These are phyloP conservation scores for Podila clonocystis DNA, from an alignment of 192 early-diverging fungal genomes.

Conservation along the genomic window DNA sequence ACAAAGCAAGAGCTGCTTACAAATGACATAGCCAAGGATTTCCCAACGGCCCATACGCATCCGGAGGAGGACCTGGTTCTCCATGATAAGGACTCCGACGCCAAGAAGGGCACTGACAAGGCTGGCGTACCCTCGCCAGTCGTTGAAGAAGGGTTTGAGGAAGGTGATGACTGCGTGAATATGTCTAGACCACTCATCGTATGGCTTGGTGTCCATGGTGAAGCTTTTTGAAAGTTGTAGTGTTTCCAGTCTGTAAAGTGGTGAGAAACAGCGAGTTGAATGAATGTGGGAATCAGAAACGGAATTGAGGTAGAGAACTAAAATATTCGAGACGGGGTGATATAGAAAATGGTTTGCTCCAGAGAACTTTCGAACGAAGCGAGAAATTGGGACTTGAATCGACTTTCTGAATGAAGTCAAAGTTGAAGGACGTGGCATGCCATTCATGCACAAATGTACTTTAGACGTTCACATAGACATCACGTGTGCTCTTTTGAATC, in stretches of 20 bases:
- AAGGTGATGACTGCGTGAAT: slow-evolving; percentile 47
- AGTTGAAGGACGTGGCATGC: too few species aligned
- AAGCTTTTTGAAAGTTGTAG: too few species aligned
- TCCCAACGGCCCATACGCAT: slow-evolving; percentile 52
- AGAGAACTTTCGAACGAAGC: too few species aligned
- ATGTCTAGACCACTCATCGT: slow-evolving; percentile 44
- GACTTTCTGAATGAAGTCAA: too few species aligned
- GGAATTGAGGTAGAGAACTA: too few species aligned
- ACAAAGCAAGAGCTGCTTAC: slow-evolving; percentile 3
- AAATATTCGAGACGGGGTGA: too few species aligned
- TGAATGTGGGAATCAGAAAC: not conserved
- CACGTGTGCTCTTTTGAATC: too few species aligned
- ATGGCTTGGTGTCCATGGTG: slow-evolving; percentile 41
- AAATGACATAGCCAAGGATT: slow-evolving; percentile 27
- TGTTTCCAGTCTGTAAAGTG: too few species aligned
- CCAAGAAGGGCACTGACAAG: slow-evolving; percentile 32
- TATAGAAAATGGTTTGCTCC: too few species aligned
- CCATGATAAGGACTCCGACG: slow-evolving; percentile 45
- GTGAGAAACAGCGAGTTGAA: not conserved
- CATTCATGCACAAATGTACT: too few species aligned
- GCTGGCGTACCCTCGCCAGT: slow-evolving; percentile 46
- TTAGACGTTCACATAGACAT: too few species aligned
- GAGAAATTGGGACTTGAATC: too few species aligned
- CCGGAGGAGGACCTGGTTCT: slow-evolving; percentile 44
- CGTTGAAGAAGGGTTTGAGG: slow-evolving; percentile 45